phyloP scores from a whole-genome alignment of 1,139 yeast species.

The Kodamaea fungicola region DNA sequence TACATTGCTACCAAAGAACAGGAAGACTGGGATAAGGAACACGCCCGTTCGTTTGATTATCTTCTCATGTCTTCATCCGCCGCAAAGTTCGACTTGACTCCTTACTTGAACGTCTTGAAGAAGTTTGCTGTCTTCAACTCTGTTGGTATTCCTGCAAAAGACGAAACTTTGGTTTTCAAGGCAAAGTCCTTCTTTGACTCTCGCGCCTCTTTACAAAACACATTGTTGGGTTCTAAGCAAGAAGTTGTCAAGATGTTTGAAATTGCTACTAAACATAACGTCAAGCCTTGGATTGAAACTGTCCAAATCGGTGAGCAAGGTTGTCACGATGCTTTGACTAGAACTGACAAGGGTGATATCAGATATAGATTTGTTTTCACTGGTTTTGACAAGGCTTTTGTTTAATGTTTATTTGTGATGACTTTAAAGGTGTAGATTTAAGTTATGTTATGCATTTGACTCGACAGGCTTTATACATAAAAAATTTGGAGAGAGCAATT shows the following conservation, averaged over 20 bases:
- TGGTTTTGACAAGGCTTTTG: slow-evolving; percentile 11
- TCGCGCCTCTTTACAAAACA: slow-evolving; percentile 31
- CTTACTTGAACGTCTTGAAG: slow-evolving; percentile 30
- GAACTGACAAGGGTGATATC: slow-evolving; percentile 24
- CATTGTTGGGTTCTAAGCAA: slow-evolving; percentile 34
- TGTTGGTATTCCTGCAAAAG: slow-evolving; percentile 49
- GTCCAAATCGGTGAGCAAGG: slow-evolving; percentile 34
- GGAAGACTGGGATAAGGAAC: slow-evolving; percentile 28
- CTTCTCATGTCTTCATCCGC: slow-evolving; percentile 48
- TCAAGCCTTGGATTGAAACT: slow-evolving; percentile 43
- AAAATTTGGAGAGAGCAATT: too few species aligned
- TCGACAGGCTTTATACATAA: too few species aligned
- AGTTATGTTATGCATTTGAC: too few species aligned
- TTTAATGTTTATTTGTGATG: not conserved
- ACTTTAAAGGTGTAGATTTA: too few species aligned
- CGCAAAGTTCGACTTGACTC: slow-evolving; percentile 29
- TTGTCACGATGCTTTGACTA: slow-evolving; percentile 27
- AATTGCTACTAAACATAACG: slow-evolving; percentile 35
- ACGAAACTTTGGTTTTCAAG: slow-evolving; percentile 23
- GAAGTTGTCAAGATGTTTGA: slow-evolving; percentile 39
- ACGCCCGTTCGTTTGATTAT: slow-evolving; percentile 40
- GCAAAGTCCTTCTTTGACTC: slow-evolving; percentile 27
- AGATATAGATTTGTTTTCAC: slow-evolving; percentile 18
- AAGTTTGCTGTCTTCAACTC: slow-evolving; percentile 49
- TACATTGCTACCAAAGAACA: slow-evolving; percentile 40